Evolutionary conservation across 2,329 filamentous ascomycete genomes (phyloP).

Genomic region (Xylariaceae sp.): DNA sequence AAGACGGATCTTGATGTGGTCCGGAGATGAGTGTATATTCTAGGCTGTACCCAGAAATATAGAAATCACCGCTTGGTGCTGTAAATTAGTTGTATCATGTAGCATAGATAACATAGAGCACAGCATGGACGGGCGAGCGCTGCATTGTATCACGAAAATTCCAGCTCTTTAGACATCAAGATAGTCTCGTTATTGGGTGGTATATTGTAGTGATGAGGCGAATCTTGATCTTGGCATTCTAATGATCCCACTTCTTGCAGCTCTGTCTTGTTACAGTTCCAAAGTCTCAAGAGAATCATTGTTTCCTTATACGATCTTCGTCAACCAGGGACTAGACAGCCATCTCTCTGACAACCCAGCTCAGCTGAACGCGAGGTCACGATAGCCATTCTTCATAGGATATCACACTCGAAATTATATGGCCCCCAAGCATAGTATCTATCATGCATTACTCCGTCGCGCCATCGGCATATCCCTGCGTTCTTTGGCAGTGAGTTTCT

Average conservation of each 20-base stretch:
- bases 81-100: conserved; percentile 18
- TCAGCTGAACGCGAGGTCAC: not conserved
- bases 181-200: not conserved
- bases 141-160: conserved; percentile 1
- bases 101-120: not conserved
- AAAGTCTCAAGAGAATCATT: no score
- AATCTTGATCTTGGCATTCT: not conserved
- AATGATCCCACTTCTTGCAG: not conserved
- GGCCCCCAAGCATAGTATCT: not conserved
- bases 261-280: no score
- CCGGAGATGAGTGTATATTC: conserved; percentile 20
- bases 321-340: no score
- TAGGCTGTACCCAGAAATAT: conserved; percentile 11
- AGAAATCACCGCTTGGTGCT: conserved; percentile 3
- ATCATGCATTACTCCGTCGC: conserved; percentile 44
- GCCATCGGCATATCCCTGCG: conserved; percentile 73
- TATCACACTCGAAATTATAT: not conserved
- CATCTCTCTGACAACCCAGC: not conserved
- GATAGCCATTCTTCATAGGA: not conserved
- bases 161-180: conserved; percentile 9
- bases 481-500: conserved; percentile 88
- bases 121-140: not conserved
- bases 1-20: conserved; percentile 39
- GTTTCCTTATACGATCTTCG: not conserved
- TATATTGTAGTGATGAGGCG: not conserved